These are phyloP conservation scores for Ogataea minuta DNA, from an alignment of 805 yeast species.

Conservation along the genomic window DNA sequence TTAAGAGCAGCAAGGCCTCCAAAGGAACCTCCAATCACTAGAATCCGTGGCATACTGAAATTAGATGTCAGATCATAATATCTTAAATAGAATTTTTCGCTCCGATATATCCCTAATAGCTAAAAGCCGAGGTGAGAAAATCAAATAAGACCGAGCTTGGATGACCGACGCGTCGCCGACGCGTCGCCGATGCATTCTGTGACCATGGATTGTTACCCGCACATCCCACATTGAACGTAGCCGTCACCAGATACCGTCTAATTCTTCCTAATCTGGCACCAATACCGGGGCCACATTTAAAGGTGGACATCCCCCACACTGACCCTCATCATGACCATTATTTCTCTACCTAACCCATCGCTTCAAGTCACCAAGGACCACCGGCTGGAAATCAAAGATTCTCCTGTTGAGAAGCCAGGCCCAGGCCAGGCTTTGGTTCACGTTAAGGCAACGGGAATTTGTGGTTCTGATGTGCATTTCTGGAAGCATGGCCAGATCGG, in stretches of 20 bases:
- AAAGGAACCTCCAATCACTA: conserved; percentile 17
- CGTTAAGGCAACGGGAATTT: conserved; percentile 66
- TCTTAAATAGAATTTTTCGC: no score
- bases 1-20: conserved; percentile 14
- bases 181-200: no score
- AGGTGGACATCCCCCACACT: background rate
- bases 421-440: conserved; percentile 50
- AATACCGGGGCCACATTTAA: conserved; percentile 1
- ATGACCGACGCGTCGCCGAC: no score
- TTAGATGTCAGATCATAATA: no score
- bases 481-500: conserved; percentile 66
- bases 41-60: conserved; percentile 10
- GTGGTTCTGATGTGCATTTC: conserved; percentile 74
- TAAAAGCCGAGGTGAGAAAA: no score
- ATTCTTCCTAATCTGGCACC: conserved; percentile 1
- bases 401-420: conserved; percentile 29
- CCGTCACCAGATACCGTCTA: conserved; percentile 6
- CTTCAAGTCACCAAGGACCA: conserved; percentile 24
- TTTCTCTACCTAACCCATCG: conserved; percentile 19
- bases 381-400: conserved; percentile 18
- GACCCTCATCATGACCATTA: conserved; percentile 3
- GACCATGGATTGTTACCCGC: no score
- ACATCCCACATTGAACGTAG: no score
- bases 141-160: no score
- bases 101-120: no score